phyloP scores from a whole-genome alignment of 257 asterid species.

The Coffea eugenioides region DNA sequence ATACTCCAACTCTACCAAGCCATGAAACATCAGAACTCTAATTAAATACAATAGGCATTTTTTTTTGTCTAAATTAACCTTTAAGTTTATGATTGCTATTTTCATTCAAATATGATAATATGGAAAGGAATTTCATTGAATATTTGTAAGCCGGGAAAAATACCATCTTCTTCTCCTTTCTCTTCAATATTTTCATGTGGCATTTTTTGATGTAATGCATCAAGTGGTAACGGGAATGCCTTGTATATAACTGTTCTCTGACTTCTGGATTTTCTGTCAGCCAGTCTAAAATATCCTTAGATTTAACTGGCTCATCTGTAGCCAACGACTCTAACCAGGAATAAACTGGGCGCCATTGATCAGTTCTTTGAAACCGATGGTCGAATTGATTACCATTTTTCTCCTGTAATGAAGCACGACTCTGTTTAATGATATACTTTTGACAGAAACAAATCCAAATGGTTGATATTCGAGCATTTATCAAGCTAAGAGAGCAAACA shows the following conservation, averaged over 20 bases:
- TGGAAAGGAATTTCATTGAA: background rate
- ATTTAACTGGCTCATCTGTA: slow-evolving; percentile 73
- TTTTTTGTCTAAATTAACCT: too few relatives aligned
- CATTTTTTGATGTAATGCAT: slow-evolving; percentile 91
- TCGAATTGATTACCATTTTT: slow-evolving; percentile 37
- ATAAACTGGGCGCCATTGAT: slow-evolving; percentile 92
- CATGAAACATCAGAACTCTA: background rate
- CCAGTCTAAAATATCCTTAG: slow-evolving; percentile 83
- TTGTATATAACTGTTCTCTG: slow-evolving; percentile 66
- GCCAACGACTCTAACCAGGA: slow-evolving; percentile 82
- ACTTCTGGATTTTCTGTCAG: slow-evolving; percentile 67
- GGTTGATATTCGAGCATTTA: background rate
- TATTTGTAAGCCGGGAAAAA: background rate
- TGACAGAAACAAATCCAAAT: background rate
- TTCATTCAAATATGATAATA: background rate
- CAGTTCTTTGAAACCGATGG: slow-evolving; percentile 95
- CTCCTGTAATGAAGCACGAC: slow-evolving; percentile 30
- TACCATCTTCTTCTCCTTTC: slow-evolving; percentile 74
- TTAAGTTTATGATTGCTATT: background rate
- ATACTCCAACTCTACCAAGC: background rate
- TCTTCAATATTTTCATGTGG: slow-evolving; percentile 83
- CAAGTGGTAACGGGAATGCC: slow-evolving; percentile 95
- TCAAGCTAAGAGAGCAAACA: background rate
- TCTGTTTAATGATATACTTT: background rate
- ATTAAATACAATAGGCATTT: background rate